Conservation (phyloP, 352 stramenopile species). For the Globisporangium alternatum region DNA sequence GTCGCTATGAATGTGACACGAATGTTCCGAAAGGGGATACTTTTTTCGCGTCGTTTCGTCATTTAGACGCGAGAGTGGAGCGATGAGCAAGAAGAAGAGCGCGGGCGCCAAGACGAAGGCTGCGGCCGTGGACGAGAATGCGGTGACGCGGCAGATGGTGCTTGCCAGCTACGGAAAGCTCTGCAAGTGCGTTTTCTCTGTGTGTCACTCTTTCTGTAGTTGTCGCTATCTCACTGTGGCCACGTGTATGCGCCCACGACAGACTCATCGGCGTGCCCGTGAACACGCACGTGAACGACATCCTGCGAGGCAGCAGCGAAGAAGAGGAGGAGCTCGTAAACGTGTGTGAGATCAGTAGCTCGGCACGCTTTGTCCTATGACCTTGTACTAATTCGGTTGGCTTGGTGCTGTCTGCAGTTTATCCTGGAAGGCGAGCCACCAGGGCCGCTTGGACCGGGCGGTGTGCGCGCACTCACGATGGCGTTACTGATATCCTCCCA, state of each 20-base stretch:
- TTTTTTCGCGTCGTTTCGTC: neutral
- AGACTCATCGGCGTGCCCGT: slow-evolving; percentile 70
- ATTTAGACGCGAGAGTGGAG: neutral
- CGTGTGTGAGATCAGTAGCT: slow-evolving; percentile 20
- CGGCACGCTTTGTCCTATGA: neutral
- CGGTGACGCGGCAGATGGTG: slow-evolving; percentile 60
- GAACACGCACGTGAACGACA: slow-evolving; percentile 68
- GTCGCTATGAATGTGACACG: neutral
- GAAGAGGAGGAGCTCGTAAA: slow-evolving; percentile 67
- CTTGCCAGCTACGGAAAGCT: slow-evolving; percentile 71
- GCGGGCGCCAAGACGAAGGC: slow-evolving; percentile 46
- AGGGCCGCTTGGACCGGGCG: slow-evolving; percentile 52
- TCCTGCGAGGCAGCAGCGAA: slow-evolving; percentile 64
- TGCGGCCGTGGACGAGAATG: slow-evolving; percentile 57
- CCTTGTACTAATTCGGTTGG: neutral
- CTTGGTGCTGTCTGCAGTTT: slow-evolving; percentile 34
- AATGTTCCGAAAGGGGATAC: neutral
- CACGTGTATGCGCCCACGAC: neutral
- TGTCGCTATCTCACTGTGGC: no score
- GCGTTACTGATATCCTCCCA: slow-evolving; percentile 79
- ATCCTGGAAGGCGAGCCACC: slow-evolving; percentile 74
- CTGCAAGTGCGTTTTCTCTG: slow-evolving; percentile 46
- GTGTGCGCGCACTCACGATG: slow-evolving; percentile 61
- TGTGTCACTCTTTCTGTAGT: neutral
- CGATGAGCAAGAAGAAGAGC: slow-evolving; percentile 54